phyloP scores from a whole-genome alignment of 352 stramenopile genomes.

The Pythium vanterpoolii region DNA sequence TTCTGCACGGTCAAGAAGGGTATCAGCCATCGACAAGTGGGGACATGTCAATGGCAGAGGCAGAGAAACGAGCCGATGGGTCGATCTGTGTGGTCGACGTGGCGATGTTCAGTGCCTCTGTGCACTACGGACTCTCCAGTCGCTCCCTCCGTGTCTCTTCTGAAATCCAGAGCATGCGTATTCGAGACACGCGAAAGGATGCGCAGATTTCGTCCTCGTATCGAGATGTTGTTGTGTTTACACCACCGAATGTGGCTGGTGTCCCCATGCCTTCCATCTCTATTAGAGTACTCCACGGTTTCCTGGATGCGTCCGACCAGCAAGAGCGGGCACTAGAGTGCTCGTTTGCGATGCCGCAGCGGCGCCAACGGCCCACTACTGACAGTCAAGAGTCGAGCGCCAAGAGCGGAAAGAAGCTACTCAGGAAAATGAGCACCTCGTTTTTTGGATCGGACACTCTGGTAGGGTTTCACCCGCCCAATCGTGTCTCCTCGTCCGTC shows the following conservation, averaged over 20 bases:
- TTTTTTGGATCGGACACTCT: constrained; percentile 27
- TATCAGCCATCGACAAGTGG: constrained; percentile 77
- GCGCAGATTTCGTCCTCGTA: constrained; percentile 57
- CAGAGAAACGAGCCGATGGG: constrained; percentile 51
- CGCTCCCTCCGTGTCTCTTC: constrained; percentile 43
- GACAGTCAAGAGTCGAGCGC: constrained; percentile 14
- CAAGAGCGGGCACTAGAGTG: constrained; percentile 23
- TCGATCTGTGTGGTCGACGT: constrained; percentile 75
- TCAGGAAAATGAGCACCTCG: constrained; percentile 21
- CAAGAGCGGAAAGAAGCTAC: constrained; percentile 1
- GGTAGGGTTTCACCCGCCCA: constrained; percentile 10
- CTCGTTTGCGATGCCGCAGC: constrained; percentile 21
- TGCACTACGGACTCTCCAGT: constrained; percentile 55
- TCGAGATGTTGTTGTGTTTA: constrained; percentile 73
- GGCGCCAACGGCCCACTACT: neutral
- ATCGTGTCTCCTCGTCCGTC: constrained; percentile 4
- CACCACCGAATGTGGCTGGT: constrained; percentile 21
- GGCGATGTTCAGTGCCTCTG: constrained; percentile 34
- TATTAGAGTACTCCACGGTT: constrained; percentile 46
- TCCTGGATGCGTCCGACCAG: constrained; percentile 38
- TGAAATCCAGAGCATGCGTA: constrained; percentile 53
- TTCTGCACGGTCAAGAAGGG: constrained; percentile 69
- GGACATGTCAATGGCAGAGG: constrained; percentile 72
- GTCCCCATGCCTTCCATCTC: constrained; percentile 47
- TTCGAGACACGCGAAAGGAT: constrained; percentile 64